phyloP scores from a whole-genome alignment of 192 early-diverging fungal genomes.

The Coemansia sp. region DNA sequence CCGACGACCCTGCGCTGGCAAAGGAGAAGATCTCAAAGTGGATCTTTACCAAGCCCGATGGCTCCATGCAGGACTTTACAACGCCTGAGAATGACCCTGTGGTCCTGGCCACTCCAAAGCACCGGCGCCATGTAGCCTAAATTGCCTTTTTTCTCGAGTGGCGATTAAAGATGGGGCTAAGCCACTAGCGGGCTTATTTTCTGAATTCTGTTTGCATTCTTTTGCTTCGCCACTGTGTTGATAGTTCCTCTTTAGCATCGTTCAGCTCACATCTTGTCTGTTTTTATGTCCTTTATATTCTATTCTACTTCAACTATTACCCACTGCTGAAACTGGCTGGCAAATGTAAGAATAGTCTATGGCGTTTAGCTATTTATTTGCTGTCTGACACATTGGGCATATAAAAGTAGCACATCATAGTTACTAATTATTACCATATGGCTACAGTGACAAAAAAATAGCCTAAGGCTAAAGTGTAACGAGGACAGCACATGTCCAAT shows the following conservation, averaged over 20 bases:
- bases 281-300: neutral
- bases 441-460: neutral
- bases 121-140: neutral
- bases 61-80: conserved; percentile 36
- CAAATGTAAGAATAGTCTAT: no score
- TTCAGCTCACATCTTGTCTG: neutral
- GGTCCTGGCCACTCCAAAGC: conserved; percentile 25
- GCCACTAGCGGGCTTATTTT: no score
- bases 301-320: neutral
- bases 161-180: neutral
- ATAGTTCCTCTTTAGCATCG: no score
- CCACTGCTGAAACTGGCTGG: no score
- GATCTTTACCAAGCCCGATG: conserved; percentile 43
- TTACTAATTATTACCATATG: neutral
- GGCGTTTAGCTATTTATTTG: no score
- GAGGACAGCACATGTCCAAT: neutral
- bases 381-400: no score
- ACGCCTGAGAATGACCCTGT: conserved; percentile 34
- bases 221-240: no score
- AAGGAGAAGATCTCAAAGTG: conserved; percentile 30
- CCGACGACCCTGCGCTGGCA: conserved; percentile 31
- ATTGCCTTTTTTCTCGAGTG: neutral
- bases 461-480: neutral
- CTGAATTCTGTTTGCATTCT: no score
- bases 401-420: no score